These are phyloP conservation scores for Aspergillus mulundensis DNA, from an alignment of 495 filamentous ascomycete genomes.

Conservation along the genomic window DNA sequence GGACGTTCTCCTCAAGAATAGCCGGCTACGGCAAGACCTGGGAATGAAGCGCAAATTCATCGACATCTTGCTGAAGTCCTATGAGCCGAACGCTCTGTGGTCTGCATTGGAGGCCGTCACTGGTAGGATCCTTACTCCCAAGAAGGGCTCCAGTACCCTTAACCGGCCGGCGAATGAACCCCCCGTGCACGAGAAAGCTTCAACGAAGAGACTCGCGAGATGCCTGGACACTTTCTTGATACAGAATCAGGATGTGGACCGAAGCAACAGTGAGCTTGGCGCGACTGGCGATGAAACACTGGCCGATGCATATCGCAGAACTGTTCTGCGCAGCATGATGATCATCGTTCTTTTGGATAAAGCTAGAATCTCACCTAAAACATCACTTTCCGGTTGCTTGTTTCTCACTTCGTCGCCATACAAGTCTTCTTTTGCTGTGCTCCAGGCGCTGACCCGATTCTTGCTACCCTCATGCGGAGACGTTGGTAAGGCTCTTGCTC, in stretches of 20 bases:
- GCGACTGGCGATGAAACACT: constrained; percentile 35
- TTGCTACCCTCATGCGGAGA: constrained; percentile 60
- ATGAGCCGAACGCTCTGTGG: constrained; percentile 46
- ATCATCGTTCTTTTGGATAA: constrained; percentile 59
- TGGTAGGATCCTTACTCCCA: constrained; percentile 43
- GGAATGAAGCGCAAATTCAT: constrained; percentile 56
- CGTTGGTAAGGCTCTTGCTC: constrained; percentile 48
- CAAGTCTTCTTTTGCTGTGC: constrained; percentile 54
- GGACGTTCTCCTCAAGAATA: constrained; percentile 40
- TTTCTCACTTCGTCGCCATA: constrained; percentile 45
- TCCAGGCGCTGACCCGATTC: constrained; percentile 48
- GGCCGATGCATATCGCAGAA: constrained; percentile 50
- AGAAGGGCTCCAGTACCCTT: not conserved
- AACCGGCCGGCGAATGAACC: not conserved
- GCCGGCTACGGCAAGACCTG: constrained; percentile 53
- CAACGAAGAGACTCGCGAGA: constrained; percentile 41
- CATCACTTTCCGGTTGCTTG: constrained; percentile 35
- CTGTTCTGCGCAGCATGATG: constrained; percentile 57
- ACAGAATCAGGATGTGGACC: constrained; percentile 51
- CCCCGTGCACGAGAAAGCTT: constrained; percentile 18
- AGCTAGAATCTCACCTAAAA: constrained; percentile 22
- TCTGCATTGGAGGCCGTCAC: constrained; percentile 58
- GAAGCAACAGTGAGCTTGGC: constrained; percentile 5
- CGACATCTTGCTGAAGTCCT: constrained; percentile 54
- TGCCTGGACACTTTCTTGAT: constrained; percentile 59